These are phyloP conservation scores for Datisca glomerata DNA, from an alignment of 306 rosid species.

Conservation along the genomic window DNA sequence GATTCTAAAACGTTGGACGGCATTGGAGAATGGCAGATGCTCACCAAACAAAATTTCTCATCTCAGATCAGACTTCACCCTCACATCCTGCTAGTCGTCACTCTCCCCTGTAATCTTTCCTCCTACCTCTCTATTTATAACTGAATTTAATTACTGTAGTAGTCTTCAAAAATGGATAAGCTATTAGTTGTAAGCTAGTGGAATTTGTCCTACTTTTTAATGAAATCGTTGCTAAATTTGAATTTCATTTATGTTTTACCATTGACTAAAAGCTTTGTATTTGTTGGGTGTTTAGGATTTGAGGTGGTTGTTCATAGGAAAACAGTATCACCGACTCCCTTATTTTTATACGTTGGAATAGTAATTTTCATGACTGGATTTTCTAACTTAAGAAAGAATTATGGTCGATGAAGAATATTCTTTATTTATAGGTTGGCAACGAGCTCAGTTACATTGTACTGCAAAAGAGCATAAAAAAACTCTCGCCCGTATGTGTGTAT, in stretches of 20 bases:
- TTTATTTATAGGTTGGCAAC: too few species aligned
- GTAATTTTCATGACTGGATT: too few species aligned
- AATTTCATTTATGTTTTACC: neutral
- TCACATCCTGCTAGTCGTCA: constrained; percentile 56
- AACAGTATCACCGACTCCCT: too few species aligned
- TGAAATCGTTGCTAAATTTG: neutral
- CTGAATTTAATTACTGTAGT: neutral
- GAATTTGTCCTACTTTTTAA: neutral
- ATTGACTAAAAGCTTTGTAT: too few species aligned
- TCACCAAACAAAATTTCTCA: constrained; percentile 69
- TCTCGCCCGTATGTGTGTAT: too few species aligned
- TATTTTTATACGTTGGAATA: too few species aligned
- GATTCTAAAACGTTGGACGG: constrained; percentile 16
- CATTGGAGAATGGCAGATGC: constrained; percentile 50
- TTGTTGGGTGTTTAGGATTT: too few species aligned
- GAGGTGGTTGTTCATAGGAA: too few species aligned
- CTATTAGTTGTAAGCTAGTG: neutral
- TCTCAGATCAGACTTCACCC: constrained; percentile 80
- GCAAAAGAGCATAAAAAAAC: too few species aligned
- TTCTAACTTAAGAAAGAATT: too few species aligned
- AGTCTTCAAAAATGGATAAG: neutral
- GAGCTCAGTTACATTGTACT: too few species aligned
- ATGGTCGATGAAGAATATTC: too few species aligned
- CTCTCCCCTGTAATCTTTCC: constrained; percentile 53
- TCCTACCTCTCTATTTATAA: neutral